A percentile compares a stretch with the other conserved stretches of the same genome.
These are phyloP conservation scores for Neoboletus brunneissimus DNA, from an alignment of 768 basidiomycete species.

Conservation along the genomic window DNA sequence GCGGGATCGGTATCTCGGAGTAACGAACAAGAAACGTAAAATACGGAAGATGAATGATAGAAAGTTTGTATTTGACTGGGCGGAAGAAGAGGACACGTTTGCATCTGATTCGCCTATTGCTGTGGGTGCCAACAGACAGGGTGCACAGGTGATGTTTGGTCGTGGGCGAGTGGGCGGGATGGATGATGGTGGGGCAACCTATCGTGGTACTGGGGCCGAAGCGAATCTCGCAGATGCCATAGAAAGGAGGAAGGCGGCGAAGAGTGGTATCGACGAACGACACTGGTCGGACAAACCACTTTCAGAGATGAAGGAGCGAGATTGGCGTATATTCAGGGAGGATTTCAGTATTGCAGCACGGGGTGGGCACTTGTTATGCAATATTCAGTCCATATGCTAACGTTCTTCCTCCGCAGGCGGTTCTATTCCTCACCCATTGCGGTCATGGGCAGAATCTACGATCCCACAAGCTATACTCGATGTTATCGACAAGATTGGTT, in stretches of 20 bases:
- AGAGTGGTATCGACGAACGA: constrained; percentile 83
- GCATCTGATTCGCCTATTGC: constrained; percentile 71
- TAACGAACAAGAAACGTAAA: constrained; percentile 91
- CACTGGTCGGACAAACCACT: constrained; percentile 98
- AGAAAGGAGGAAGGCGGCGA: constrained; percentile 78
- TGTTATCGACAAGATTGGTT: constrained; percentile 88
- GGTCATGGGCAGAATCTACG: constrained; percentile 85
- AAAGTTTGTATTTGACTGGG: constrained; percentile 99
- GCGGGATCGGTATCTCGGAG: constrained; percentile 91
- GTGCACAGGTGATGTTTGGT: constrained; percentile 87
- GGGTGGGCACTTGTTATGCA: constrained; percentile 44
- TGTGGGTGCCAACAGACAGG: constrained; percentile 68
- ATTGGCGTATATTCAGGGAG: constrained; percentile 99
- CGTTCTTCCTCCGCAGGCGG: constrained; percentile 56
- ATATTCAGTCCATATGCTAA: background rate
- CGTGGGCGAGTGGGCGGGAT: constrained; percentile 81
- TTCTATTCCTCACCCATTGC: constrained; percentile 87
- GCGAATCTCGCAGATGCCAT: constrained; percentile 72
- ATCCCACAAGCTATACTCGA: constrained; percentile 79
- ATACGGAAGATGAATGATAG: constrained; percentile 93
- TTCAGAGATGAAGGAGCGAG: constrained; percentile 90
- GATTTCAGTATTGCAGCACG: constrained; percentile 95
- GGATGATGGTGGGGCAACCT: constrained; percentile 63
- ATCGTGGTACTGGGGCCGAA: constrained; percentile 39
- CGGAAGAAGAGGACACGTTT: constrained; percentile 92